Base-by-base conservation (phyloP, 192 early-diverging fungal genomes). In the Podochytrium sp. region DNA sequence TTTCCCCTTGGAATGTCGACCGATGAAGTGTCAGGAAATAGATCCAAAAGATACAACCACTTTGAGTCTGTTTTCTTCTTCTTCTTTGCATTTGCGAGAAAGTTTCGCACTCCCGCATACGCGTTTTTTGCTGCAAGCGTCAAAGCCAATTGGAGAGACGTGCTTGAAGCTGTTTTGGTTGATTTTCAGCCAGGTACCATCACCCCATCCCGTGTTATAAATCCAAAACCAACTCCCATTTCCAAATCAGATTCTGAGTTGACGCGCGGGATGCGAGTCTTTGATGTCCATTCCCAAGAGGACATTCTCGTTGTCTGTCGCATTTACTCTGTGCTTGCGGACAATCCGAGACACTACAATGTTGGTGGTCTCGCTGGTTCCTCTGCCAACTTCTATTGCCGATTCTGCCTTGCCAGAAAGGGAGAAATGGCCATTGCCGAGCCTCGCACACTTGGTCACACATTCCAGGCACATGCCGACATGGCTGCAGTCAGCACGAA, bases 21-120 rank as follows among this genome's bases (percentile, higher is more conserved):
- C 5, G 63, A 65, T 47, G 33, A 65, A 65, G 43, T 32, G 12
- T 65, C 63, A 43, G 63, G 63, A 65, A 65, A 65, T 25, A 65
- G 43, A 65, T 38, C 52, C 18, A 55, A 55, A 27, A 6, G 63
- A 2, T 65, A 65, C 40, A 65, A 65, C 27, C 18, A 43, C 4
- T 65, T 65, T 30, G 43, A 65, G 32, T 30, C 25, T 43, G 52
- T 43, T 10, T 65, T 65, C 27, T 10, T 23, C n/a, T 39, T 43
- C 27, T 23, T 16, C 7, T 18, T 41, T 5, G 25, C 27, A 29
- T 18, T 47, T 42, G 3, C 63, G 18, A 39, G 3, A 43, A 38
- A 39, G 7, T 65, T 27, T 49, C 42, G 43, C 43, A 49, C 23
- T 43, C 37, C 42, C 2, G 5, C 38, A 23, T 65, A 43, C 33